A percentile compares a stretch with the other conserved stretches of the same genome.
Evolutionary conservation across 495 filamentous ascomycete genomes (phyloP).

Genomic region (Chlorociboria aeruginascens): DNA sequence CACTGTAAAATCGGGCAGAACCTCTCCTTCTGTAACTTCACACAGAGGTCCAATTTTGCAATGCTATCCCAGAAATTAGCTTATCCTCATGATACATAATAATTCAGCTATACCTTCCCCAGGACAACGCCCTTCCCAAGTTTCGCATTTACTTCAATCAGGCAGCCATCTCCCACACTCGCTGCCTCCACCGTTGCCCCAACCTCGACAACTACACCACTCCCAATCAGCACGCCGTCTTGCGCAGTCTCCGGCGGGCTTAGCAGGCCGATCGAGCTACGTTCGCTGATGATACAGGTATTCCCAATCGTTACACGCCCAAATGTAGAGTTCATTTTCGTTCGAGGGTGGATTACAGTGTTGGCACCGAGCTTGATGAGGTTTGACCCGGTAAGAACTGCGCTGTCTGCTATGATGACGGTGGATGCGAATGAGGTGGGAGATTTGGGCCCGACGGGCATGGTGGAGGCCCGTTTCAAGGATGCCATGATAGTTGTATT

Average conservation of each 20-base stretch:
- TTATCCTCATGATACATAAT: neutral
- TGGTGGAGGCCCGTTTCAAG: slow-evolving; percentile 38
- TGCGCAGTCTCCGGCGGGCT: slow-evolving; percentile 8
- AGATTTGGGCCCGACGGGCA: slow-evolving; percentile 43
- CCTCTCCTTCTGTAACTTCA: slow-evolving; percentile 38
- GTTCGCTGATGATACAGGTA: slow-evolving; percentile 67
- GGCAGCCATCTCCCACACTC: slow-evolving; percentile 47
- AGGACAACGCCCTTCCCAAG: slow-evolving; percentile 50
- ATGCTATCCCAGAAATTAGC: slow-evolving; percentile 16
- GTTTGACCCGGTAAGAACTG: slow-evolving; percentile 57
- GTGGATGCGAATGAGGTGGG: slow-evolving; percentile 58
- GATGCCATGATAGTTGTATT: slow-evolving; percentile 16
- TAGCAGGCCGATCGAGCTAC: slow-evolving; percentile 42
- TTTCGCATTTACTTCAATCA: slow-evolving; percentile 47
- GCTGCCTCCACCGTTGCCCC: slow-evolving; percentile 51
- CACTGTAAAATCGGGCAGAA: slow-evolving; percentile 52
- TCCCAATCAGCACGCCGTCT: slow-evolving; percentile 37
- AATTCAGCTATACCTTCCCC: slow-evolving; percentile 41
- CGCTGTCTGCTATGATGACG: slow-evolving; percentile 66
- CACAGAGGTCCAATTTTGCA: slow-evolving; percentile 44
- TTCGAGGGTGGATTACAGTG: slow-evolving; percentile 74
- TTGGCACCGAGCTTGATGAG: slow-evolving; percentile 58
- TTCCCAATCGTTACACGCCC: slow-evolving; percentile 64
- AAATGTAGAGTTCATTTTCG: slow-evolving; percentile 51
- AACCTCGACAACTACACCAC: slow-evolving; percentile 48